Percentiles rank a stretch among this genome's conserved stretches.
phyloP scores from a whole-genome alignment of 2,329 filamentous ascomycete species.

The Fusarium penzigii region DNA sequence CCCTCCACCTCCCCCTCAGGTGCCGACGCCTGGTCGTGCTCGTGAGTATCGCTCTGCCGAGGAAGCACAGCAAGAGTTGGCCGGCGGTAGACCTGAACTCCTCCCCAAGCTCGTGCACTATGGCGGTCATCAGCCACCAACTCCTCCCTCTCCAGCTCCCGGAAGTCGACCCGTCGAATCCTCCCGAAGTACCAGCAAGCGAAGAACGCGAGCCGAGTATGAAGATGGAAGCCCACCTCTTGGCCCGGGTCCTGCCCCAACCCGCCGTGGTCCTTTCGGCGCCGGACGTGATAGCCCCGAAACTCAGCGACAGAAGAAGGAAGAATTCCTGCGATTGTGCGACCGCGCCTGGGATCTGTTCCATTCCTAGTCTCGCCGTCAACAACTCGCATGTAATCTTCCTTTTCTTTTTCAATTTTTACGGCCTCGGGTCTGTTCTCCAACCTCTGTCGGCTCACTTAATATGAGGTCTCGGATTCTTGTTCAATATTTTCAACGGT shows the following conservation, averaged over 20 bases:
- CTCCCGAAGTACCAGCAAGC: constrained; percentile 63
- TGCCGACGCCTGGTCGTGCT: constrained; percentile 61
- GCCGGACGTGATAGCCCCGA: constrained; percentile 83
- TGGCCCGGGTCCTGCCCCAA: constrained; percentile 67
- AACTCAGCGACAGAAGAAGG: constrained; percentile 81
- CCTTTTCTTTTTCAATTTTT: constrained; percentile 23
- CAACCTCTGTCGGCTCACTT: constrained; percentile 3
- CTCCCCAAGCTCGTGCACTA: constrained; percentile 95
- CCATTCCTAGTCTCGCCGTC: constrained; percentile 66
- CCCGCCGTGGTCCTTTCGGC: constrained; percentile 71
- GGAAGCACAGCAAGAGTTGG: constrained; percentile 87
- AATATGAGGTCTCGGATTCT: constrained; percentile 20
- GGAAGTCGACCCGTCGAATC: constrained; percentile 49
- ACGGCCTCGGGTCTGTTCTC: constrained; percentile 5
- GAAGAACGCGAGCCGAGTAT: constrained; percentile 85
- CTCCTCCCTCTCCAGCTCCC: constrained; percentile 77
- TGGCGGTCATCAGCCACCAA: constrained; percentile 88
- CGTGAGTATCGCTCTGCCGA: constrained; percentile 95
- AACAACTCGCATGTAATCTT: too few species aligned
- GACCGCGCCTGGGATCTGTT: constrained; percentile 95
- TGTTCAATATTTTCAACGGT: constrained; percentile 26
- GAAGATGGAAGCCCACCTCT: constrained; percentile 90
- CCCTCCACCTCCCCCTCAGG: constrained; percentile 55
- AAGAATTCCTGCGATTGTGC: constrained; percentile 86
- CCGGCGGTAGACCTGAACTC: constrained; percentile 88